Evolutionary conservation across 2,329 filamentous ascomycete genomes (phyloP), one percentile per base, ranked within the genome.

Genomic region (Fusarium sp.): DNA sequence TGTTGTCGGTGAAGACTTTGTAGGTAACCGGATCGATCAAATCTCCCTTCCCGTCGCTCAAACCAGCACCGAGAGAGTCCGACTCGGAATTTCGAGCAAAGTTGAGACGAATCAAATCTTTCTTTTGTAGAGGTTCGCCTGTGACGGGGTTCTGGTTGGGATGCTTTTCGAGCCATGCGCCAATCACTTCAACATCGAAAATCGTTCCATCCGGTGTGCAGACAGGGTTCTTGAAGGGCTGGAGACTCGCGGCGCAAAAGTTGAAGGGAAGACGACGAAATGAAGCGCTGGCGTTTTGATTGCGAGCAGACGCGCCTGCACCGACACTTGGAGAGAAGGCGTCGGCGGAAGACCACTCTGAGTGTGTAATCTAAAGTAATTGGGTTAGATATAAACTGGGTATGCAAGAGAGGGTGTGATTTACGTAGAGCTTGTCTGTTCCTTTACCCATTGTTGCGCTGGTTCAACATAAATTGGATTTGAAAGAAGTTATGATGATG

Each of bases 1-100:
- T 98, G 80, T 98, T 98, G 79, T 99, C 94, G 46, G 96, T 99
- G 76, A 99, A 93, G 41, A 97, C 92, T 80, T 99, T 99, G 85
- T 93, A 98, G 1, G 94, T 98, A 46, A 99, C 95, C 0, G 96
- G 97, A 75, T 99, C 96, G 68, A 98, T 93, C 75, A 96, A 92
- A 74, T 98, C 96, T 54, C 89, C 92, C 63, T 86, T 84, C 18
- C 84, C 86, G 66, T 89, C 86, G 67, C 82, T 82, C 15, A 81
- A 68, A 5, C 81, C 83, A 11, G 81, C 82, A 41, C 84, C 81
- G 39, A 84, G 81, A 5, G 82, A 81, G 70, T 86, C 83, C 42
- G 83, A 80, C 65, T 94, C 92, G 54, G 94, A 92, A 79, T 98
- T 99, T 78, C 95, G 94, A 63, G 93, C 88, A 80, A 98, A 97